Percentiles rank a stretch among this genome's conserved stretches.
Evolutionary conservation across 2,329 filamentous ascomycete genomes (phyloP).

Genomic region (Drechslerella stenobrocha): DNA sequence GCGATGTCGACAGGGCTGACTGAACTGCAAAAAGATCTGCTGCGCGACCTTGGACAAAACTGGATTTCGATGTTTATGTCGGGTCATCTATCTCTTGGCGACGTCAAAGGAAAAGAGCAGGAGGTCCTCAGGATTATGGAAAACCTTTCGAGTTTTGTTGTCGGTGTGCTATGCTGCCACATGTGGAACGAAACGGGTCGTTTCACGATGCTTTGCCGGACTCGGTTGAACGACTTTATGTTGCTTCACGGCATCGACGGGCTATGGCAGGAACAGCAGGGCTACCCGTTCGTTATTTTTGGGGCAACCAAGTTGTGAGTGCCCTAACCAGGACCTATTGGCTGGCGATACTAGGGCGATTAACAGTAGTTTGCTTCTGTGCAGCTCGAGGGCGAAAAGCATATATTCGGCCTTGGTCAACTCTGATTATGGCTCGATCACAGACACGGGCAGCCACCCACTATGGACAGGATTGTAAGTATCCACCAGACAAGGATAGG

Average conservation of each 20-base stretch:
- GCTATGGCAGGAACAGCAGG: slow-evolving; percentile 45
- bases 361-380: slow-evolving; percentile 12
- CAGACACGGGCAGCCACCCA: slow-evolving; percentile 42
- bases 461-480: slow-evolving; percentile 48
- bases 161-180: slow-evolving; percentile 41
- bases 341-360: slow-evolving; percentile 6
- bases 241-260: slow-evolving; percentile 45
- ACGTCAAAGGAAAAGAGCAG: slow-evolving; percentile 33
- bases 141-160: slow-evolving; percentile 38
- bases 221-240: slow-evolving; percentile 46
- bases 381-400: slow-evolving; percentile 40
- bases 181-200: slow-evolving; percentile 47
- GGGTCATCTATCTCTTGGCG: slow-evolving; percentile 35
- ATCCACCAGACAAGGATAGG: slow-evolving; percentile 14
- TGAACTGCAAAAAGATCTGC: slow-evolving; percentile 49
- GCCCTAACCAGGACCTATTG: background rate
- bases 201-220: slow-evolving; percentile 46
- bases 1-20: slow-evolving; percentile 47
- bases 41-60: slow-evolving; percentile 45
- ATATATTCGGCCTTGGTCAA: slow-evolving; percentile 47
- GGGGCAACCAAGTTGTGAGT: slow-evolving; percentile 45
- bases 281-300: slow-evolving; percentile 46
- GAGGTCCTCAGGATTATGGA: slow-evolving; percentile 45
- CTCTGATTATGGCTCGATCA: slow-evolving; percentile 46
- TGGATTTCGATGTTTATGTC: slow-evolving; percentile 48